Percentiles rank a stretch among this genome's conserved stretches.
These are phyloP conservation scores for Melanomma pulvis-pyrius DNA, from an alignment of 495 filamentous ascomycete genomes.

Conservation along the genomic window DNA sequence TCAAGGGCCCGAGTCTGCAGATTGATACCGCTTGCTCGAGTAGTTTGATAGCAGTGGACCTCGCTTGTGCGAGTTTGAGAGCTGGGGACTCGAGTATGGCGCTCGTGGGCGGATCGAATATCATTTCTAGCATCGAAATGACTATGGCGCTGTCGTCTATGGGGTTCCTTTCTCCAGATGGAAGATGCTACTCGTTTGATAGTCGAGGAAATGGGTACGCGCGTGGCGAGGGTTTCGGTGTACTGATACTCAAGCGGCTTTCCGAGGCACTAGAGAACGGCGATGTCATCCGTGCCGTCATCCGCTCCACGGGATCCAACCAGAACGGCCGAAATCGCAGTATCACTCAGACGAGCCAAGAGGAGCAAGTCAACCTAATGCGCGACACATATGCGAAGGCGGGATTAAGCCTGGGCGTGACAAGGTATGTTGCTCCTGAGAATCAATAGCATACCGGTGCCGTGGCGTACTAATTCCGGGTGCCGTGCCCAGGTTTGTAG, in stretches of 20 bases:
- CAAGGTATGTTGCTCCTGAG: too few relatives aligned
- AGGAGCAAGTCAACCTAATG: constrained; percentile 18
- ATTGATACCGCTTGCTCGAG: constrained; percentile 29
- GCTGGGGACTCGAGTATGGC: neutral
- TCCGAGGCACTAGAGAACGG: constrained; percentile 36
- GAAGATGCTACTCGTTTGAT: constrained; percentile 8
- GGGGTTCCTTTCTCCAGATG: constrained; percentile 33
- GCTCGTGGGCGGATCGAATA: constrained; percentile 6
- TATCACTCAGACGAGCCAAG: constrained; percentile 23
- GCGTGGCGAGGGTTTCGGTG: constrained; percentile 40
- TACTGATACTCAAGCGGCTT: constrained; percentile 46
- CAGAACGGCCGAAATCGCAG: constrained; percentile 51
- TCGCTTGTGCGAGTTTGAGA: constrained; percentile 13
- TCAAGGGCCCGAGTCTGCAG: constrained; percentile 25
- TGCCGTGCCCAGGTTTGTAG: constrained; percentile 26
- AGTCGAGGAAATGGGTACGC: constrained; percentile 7
- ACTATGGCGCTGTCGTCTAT: neutral
- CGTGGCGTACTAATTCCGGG: too few relatives aligned
- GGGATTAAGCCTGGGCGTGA: constrained; percentile 36
- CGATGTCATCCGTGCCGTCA: constrained; percentile 51
- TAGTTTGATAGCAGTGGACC: constrained; percentile 21
- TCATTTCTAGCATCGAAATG: constrained; percentile 2
- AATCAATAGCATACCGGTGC: too few relatives aligned
- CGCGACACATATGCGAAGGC: constrained; percentile 16
- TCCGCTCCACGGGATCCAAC: constrained; percentile 49